Evolutionary conservation across 2,329 filamentous ascomycete species (phyloP).

Genomic region (Aspergillus novoparasiticus): DNA sequence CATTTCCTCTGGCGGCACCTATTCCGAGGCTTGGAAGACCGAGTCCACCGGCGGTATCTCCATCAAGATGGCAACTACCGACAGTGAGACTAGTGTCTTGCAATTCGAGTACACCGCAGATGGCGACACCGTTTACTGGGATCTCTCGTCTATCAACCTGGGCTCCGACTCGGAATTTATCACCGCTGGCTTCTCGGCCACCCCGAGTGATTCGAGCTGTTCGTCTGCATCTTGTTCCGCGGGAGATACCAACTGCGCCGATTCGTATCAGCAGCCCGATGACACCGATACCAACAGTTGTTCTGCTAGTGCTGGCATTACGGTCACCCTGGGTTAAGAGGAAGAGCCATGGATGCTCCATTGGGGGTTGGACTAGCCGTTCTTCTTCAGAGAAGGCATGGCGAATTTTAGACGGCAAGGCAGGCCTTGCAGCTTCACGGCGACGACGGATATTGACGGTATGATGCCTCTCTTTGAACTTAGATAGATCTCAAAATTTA

Average conservation of each 20-base stretch:
- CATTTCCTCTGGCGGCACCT: slow-evolving; percentile 21
- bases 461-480: neutral
- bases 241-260: slow-evolving; percentile 26
- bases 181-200: slow-evolving; percentile 29
- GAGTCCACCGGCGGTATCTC: slow-evolving; percentile 36
- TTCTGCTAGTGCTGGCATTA: slow-evolving; percentile 24
- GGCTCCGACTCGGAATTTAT: slow-evolving; percentile 22
- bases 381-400: neutral
- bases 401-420: neutral
- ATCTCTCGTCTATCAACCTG: slow-evolving; percentile 36
- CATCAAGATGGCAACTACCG: slow-evolving; percentile 32
- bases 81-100: slow-evolving; percentile 24
- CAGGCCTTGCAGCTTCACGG: neutral
- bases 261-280: slow-evolving; percentile 32
- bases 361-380: neutral
- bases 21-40: slow-evolving; percentile 30
- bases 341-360: neutral
- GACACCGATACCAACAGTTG: slow-evolving; percentile 32
- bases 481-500: neutral
- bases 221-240: slow-evolving; percentile 26
- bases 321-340: slow-evolving; percentile 41
- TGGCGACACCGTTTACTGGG: slow-evolving; percentile 31
- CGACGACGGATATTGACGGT: neutral
- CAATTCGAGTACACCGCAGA: slow-evolving; percentile 37
- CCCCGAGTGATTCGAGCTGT: slow-evolving; percentile 26